Evolutionary conservation across 2,329 filamentous ascomycete genomes (phyloP), one percentile per base, ranked within the genome.

Genomic region (Penicillium brevicompactum): DNA sequence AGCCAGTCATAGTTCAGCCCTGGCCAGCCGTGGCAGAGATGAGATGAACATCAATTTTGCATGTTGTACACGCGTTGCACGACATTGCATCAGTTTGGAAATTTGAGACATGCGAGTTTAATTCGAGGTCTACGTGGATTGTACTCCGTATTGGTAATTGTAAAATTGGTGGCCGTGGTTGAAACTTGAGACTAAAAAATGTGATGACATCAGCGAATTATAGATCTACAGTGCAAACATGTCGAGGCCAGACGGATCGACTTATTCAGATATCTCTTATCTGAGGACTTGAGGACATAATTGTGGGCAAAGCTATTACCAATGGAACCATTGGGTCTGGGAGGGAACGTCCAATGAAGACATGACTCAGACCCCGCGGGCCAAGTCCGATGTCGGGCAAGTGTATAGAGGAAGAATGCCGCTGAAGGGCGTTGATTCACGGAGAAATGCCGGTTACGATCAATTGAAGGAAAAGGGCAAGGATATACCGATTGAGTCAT

Each of bases 321-420:
- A 41, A 31, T 41, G 27, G 21, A 34, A 34, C 10, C 22, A 51
- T 14, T 8, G 32, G 14, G 10, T 34, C 14, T 41, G 38, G n/a
- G 7, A 21, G 8, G 38, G 6, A 4, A 16, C 38, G 14, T 16
- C 38, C n/a, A n/a, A 38, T 37, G 16, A 45, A 24, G 22, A n/a
- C 27, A 51, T 54, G 51, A 54, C 31, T 54, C 51, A 54, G 46
- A 51, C 46, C 46, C 46, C 46, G 30, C 51, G 34, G 24, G 22
- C 30, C 8, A 40, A 46, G 46, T 50, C 51, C 51, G 51, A 54
- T 54, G 51, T 54, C 51, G 51, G 46, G 43, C 2, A 18, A 1
- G 18, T 50, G 13, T 2, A 10, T 7, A 16, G 2, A 3, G 27
- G 27, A 21, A 47, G 18, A 18, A 18, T 18, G 18, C 18, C 7